phyloP scores from a whole-genome alignment of 108 stramenopile species.

The Seminavis robusta region DNA sequence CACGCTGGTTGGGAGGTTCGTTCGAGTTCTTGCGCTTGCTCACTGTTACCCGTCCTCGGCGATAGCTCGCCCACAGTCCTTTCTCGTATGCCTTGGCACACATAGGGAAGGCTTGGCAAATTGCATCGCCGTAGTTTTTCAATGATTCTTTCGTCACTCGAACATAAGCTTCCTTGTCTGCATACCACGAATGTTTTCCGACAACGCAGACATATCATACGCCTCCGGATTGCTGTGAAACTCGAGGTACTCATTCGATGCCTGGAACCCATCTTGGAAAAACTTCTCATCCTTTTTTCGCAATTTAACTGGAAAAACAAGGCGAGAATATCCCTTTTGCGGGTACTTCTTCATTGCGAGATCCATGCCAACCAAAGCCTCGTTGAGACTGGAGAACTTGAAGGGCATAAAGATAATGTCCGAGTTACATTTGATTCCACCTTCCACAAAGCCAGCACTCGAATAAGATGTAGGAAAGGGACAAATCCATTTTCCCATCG shows the following conservation, averaged over 20 bases:
- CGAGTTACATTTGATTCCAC: background rate
- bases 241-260: no score
- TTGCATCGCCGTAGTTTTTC: background rate
- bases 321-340: background rate
- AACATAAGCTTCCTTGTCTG: background rate
- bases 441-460: constrained; percentile 6
- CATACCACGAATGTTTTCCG: constrained; percentile 1
- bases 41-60: background rate
- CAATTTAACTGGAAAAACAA: background rate
- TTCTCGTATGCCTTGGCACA: constrained; percentile 1
- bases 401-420: constrained; percentile 1
- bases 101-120: background rate
- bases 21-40: background rate
- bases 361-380: constrained; percentile 5
- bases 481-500: background rate
- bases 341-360: background rate
- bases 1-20: no score
- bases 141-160: background rate
- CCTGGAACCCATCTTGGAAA: no score
- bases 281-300: background rate
- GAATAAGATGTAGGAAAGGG: background rate
- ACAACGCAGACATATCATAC: no score
- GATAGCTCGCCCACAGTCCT: constrained; percentile 3
- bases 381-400: background rate
- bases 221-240: no score